Evolutionary conservation across 106 monocot species (phyloP), one percentile per base, ranked within the genome.

Genomic region (Cymbidium sinense): DNA sequence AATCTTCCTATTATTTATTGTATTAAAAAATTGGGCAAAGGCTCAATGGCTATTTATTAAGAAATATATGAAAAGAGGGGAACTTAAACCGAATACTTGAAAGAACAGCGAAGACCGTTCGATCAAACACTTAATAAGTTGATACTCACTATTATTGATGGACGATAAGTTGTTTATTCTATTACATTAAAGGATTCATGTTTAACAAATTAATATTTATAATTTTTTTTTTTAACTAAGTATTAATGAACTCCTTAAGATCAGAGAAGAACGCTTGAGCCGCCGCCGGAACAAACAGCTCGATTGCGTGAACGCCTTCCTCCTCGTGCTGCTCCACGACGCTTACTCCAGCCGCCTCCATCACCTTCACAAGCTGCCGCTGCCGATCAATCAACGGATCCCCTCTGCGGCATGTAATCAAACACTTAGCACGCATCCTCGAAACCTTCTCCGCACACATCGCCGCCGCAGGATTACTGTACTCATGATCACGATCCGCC

Each of bases 351-450:
- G 44, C 79, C 21, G 36, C 79, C 70, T 70, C 47, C 76, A 89
- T 72, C 75, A 81, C 25, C 61, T 36, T 13, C 2, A 43, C 83
- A 1, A 91, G 78, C 82, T 77, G 50, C 79, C 78, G 58, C 67
- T 89, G 92, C 72, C 92, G 65, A 64, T 89, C 92, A 37, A 83
- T 21, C 77, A 92, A 64, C 71, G 89, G 87, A 27, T 92, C 92
- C 17, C 85, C 89, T 1, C 18, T 28, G 79, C 58, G 75, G 10
- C 83, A 81, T 19, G 52, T 79, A 70, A 92, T 82, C 80, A 92
- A 33, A 43, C 83, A 84, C 78, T 64, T 82, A 52, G 86, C 82
- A 71, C 80, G 70, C 4, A 11, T 34, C 21, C 13, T 31, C 9
- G 67, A 28, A 31, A 67, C 33, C 15, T 15, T 7, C 69, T 29